phyloP scores from a whole-genome alignment of 805 yeast genomes.

The Torulaspora quercuum region DNA sequence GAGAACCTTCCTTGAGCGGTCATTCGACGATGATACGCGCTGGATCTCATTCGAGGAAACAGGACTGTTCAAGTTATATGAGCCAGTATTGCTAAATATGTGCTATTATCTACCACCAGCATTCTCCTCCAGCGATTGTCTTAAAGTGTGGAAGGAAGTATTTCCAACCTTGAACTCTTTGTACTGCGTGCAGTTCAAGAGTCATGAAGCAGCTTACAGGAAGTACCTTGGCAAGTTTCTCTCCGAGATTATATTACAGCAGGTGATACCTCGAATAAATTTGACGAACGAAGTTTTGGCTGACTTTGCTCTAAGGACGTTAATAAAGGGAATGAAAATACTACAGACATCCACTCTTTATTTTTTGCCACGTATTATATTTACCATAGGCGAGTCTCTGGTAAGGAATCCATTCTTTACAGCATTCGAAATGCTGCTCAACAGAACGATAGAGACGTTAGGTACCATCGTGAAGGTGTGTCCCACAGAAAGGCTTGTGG shows the following conservation, averaged over 20 bases:
- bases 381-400: constrained; percentile 29
- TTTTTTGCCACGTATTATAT: constrained; percentile 28
- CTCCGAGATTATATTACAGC: constrained; percentile 27
- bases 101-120: constrained; percentile 33
- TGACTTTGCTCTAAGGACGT: constrained; percentile 11
- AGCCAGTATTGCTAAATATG: constrained; percentile 27
- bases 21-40: constrained; percentile 14
- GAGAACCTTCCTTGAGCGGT: constrained; percentile 18
- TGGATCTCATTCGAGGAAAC: constrained; percentile 28
- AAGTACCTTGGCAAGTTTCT: constrained; percentile 19
- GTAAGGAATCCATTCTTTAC: constrained; percentile 32
- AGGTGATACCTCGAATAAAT: constrained; percentile 28
- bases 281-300: constrained; percentile 24
- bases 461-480: constrained; percentile 10
- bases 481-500: constrained; percentile 23
- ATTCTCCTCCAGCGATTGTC: constrained; percentile 18
- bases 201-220: constrained; percentile 8
- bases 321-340: constrained; percentile 6
- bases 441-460: constrained; percentile 17
- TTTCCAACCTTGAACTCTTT: constrained; percentile 27
- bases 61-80: constrained; percentile 29
- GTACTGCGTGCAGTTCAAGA: constrained; percentile 18
- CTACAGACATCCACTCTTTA: constrained; percentile 14
- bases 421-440: constrained; percentile 16
- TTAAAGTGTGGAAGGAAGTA: constrained; percentile 18